Evolutionary conservation across 2,329 filamentous ascomycete species (phyloP), one percentile per base, ranked within the genome.

Genomic region (Pseudogymnoascus sp.): DNA sequence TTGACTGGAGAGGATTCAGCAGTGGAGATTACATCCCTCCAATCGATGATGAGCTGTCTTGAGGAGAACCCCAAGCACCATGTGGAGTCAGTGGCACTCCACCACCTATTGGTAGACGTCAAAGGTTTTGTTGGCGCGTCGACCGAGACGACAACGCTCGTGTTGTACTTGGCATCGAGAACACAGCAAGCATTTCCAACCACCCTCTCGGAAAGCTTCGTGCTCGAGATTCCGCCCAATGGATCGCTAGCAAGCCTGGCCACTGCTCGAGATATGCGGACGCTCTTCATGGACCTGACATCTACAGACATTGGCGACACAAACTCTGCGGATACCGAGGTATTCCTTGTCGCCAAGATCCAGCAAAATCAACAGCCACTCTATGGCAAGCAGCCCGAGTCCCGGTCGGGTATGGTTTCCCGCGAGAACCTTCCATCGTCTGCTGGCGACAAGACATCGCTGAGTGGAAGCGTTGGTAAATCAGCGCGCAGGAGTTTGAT

Each of bases 21-120:
- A 3, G 89, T 97, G 29, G 89, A 96, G 63, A 84, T 97, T 67
- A 93, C 93, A 5, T 91, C 87, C 72, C 79, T 97, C 62, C 95
- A 99, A 77, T 95, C 94, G 4, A 85, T 92, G 71, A 99, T 99
- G 94, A 96, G 92, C 74, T 82, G 97, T 69, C 80, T 99, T 52
- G 88, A 96, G 63, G 88, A 90, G 67, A 85, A 87, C n/a, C 92
- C 92, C 0, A 82, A 84, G 18, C 79, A 84, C 3, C 78, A 83
- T 8, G 75, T 84, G 13, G 80, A 91, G 67, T 81, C 87, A 59
- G 86, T 84, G 0, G 80, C 89, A 36, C 77, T 96, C 60, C 89
- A 96, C 71, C 88, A 97, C 68, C 75, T 95, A 4, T 79, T 96
- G 63, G 82, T 97, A 31, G 91, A 96, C 68, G 82, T 97, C 64